Conservation (phyloP, 208 protist species). For the Kentomonas sorsogonicus region DNA sequence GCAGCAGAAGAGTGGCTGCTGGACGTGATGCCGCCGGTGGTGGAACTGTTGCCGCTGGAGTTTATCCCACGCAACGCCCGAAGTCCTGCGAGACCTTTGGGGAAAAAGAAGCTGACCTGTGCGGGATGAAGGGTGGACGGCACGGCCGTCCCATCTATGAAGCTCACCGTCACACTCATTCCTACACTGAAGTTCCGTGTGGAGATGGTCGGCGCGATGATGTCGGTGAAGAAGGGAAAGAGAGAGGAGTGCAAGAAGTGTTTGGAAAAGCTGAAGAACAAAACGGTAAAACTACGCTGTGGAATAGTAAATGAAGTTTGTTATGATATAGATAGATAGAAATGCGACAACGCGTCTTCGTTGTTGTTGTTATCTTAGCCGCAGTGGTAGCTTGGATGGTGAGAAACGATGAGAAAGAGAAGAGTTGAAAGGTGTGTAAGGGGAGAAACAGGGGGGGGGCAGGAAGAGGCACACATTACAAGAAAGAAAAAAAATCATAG, state of each 20-base stretch:
- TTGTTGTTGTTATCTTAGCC: too few species aligned
- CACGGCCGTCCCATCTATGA: constrained; percentile 29
- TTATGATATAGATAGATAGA: too few species aligned
- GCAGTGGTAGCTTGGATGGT: too few species aligned
- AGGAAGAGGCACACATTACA: background rate
- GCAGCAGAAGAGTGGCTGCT: background rate
- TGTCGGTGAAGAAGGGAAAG: too few species aligned
- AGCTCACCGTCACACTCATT: background rate
- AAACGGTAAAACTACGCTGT: too few species aligned
- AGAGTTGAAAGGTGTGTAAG: too few species aligned
- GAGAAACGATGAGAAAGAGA: background rate
- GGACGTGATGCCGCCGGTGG: background rate
- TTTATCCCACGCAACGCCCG: constrained; percentile 2
- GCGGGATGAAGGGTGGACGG: constrained; percentile 21
- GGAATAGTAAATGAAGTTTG: too few species aligned
- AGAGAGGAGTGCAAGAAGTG: too few species aligned
- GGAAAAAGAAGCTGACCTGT: constrained; percentile 33
- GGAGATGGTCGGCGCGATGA: too few species aligned
- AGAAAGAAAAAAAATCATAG: constrained; percentile 1
- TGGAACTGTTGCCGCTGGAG: background rate
- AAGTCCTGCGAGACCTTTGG: constrained; percentile 27
- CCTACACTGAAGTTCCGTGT: too few species aligned
- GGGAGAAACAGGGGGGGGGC: background rate
- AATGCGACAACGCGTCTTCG: too few species aligned
- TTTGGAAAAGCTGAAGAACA: too few species aligned